These are phyloP conservation scores for Backusella parvicylindrica DNA, from an alignment of 192 early-diverging fungal species.

Conservation along the genomic window DNA sequence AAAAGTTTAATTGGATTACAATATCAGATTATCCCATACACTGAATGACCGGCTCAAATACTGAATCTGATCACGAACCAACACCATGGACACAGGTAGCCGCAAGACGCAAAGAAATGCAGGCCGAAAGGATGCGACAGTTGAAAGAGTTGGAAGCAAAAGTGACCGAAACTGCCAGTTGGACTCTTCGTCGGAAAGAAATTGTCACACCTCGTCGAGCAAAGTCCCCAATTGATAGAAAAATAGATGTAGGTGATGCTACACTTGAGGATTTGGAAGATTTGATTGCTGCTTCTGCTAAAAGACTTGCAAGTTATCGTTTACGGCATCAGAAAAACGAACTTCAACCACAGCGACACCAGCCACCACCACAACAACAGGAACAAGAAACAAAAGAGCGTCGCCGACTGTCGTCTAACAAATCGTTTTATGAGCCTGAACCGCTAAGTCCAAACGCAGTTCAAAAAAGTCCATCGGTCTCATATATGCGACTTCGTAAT, in stretches of 20 bases:
- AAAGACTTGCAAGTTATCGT: conserved; percentile 19
- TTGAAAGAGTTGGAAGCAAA: conserved; percentile 13
- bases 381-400: background rate
- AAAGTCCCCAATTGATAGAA: background rate
- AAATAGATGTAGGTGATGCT: conserved; percentile 21
- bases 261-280: conserved; percentile 24
- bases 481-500: conserved; percentile 1
- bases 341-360: background rate
- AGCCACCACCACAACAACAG: background rate
- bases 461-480: conserved; percentile 6
- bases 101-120: conserved; percentile 10
- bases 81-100: conserved; percentile 14
- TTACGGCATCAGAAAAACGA: conserved; percentile 2
- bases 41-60: background rate
- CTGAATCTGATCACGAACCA: background rate
- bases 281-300: conserved; percentile 26
- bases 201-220: background rate
- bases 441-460: background rate
- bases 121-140: conserved; percentile 13
- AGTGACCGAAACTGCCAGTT: conserved; percentile 10
- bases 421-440: background rate
- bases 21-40: background rate
- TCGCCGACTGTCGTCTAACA: background rate
- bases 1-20: background rate
- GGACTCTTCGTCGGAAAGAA: conserved; percentile 3